Evolutionary conservation across 768 basidiomycete species (phyloP), one percentile per base, ranked within the genome.

Genomic region (Rhizopogon rudus): DNA sequence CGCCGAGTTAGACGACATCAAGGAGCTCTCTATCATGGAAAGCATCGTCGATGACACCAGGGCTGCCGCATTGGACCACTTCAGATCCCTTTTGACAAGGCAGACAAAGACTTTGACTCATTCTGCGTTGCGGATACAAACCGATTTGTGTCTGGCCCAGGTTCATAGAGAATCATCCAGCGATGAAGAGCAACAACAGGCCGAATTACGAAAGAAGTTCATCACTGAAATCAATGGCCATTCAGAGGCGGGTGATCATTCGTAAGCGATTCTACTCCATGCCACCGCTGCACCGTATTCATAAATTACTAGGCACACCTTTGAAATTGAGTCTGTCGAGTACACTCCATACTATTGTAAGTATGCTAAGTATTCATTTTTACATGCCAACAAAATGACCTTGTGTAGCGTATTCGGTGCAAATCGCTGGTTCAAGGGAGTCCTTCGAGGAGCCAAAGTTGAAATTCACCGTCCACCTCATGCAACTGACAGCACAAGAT

Each of bases 401-500:
- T 53, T 20, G 22, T 20, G 44, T 14, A 16, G 16, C 17, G 31
- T 8, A 12, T 29, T 37, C 22, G 2, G 14, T 49, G 33, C 46
- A 59, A 0, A 44, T 68, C 8, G 53, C 52, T 25, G 67, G 67
- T 16, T 35, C 17, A 5, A 53, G 61, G 16, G 67, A 65, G 37
- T 53, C 56, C 1, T n/a, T 58, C 17, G 55, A 63, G 49, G 61
- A 62, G 5, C 59, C 67, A 14, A 45, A 49, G 54, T 46, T 25
- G 0, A 40, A 59, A 2, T 61, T 62, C 31, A 69, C 69, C 1
- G 56, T 67, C 0, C 62, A 67, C 48, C 1, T 60, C 7, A 67
- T 69, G 65, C 58, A 66, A 40, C 25, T 71, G 40, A 71, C 65
- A 5, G 45, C 57, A 5, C 54, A 71, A 52, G 69, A 69, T 57